Evolutionary conservation across 345 rosid genomes (phyloP), one percentile per base, ranked within the genome.

Genomic region (Pseudoturritis turrita): DNA sequence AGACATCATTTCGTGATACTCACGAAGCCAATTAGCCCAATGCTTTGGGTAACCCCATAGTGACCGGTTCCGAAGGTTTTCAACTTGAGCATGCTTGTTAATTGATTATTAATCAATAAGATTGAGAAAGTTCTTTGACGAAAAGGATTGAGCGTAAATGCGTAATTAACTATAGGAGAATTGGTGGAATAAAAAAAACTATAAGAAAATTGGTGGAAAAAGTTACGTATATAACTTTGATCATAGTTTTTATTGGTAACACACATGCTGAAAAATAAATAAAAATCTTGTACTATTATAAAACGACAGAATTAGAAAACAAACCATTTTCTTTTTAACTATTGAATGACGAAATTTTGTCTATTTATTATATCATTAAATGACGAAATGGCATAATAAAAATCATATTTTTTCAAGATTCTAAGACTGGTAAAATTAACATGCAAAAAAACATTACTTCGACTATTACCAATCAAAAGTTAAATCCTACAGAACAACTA

Each of bases 31-130:
- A 47, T 6, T 25, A 33, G 37, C 2, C 58, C 18, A 46, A 25
- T 7, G 57, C 65, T 68, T 51, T 58, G 66, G 57, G 28, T 70
- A 58, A 58, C n/a, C n/a, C 74, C 61, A 21, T n/a, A 37, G 51
- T 14, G 59, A 71, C 68, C 46, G 10, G 45, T 71, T 62, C 69
- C 36, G 6, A 22, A 10, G 15, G 62, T 62, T 51, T n/a, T 52
- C 62, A 62, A 62, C 28, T 62, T 40, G 54, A 19, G 4, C 18
- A 49, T 70, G 43, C 50, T 17, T 29, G n/a, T 25, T 37, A 36
- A 13, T 5, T 41, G 5, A 53, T 41, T 14, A 21, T 13, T 54
- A 54, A 31, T 15, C 31, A 66, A 33, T 23, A 37, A 28, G 61
- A 28, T 15, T 25, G 49, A 23, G 10, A n/a, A 10, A 14, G 3